phyloP scores from a whole-genome alignment of 2,329 filamentous ascomycete genomes.

The Alternaria arbusti region DNA sequence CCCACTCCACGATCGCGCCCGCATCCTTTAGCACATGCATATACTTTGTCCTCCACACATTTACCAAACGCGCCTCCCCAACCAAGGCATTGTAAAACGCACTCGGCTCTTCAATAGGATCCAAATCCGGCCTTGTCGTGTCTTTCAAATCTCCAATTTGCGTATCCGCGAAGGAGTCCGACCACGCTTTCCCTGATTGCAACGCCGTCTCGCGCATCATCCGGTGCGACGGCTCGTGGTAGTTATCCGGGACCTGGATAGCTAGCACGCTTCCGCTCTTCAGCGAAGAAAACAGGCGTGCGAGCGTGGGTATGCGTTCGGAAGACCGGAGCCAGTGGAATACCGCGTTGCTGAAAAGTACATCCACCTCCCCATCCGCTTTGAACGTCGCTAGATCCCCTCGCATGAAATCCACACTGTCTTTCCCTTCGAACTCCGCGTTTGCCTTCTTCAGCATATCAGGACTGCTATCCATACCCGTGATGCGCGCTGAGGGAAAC shows the following conservation, averaged over 20 bases:
- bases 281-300: slow-evolving; percentile 52
- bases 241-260: slow-evolving; percentile 62
- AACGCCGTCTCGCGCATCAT: slow-evolving; percentile 57
- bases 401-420: slow-evolving; percentile 52
- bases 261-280: slow-evolving; percentile 58
- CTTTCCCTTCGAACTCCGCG: slow-evolving; percentile 39
- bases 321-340: slow-evolving; percentile 62
- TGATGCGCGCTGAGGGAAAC: slow-evolving; percentile 57
- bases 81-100: slow-evolving; percentile 59
- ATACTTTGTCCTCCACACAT: slow-evolving; percentile 64
- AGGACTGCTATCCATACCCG: slow-evolving; percentile 62
- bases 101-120: slow-evolving; percentile 56
- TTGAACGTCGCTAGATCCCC: slow-evolving; percentile 56
- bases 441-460: slow-evolving; percentile 62
- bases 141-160: slow-evolving; percentile 21
- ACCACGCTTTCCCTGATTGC: slow-evolving; percentile 48
- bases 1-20: slow-evolving; percentile 64
- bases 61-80: slow-evolving; percentile 48
- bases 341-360: slow-evolving; percentile 65
- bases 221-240: slow-evolving; percentile 56
- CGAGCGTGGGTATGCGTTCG: slow-evolving; percentile 55
- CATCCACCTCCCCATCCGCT: slow-evolving; percentile 24
- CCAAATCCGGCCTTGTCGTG: slow-evolving; percentile 46
- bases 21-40: slow-evolving; percentile 59
- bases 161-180: slow-evolving; percentile 28